Base-by-base conservation (phyloP, 768 basidiomycete species). In the Mycena galopus region DNA sequence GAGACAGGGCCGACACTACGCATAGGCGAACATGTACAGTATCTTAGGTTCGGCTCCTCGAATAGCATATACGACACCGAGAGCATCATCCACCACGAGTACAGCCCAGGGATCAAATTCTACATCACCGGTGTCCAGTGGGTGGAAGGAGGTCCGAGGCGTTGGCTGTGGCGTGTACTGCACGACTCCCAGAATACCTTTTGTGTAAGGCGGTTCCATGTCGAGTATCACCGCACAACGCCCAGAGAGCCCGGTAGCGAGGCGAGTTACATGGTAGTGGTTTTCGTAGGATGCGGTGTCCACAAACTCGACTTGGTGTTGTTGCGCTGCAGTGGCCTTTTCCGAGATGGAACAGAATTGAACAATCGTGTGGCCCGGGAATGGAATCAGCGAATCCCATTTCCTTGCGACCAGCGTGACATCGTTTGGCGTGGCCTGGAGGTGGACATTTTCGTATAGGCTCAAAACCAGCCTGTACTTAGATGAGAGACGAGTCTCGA, bases 61-160 rank as follows among this genome's bases (percentile, higher is more conserved):
- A 1, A 50, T 64, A 2, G 58, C n/a, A 47, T 73, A 73, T 1
- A 73, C 60, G 10, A 65, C 72, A 9, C 72, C 72, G 5, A 63
- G 62, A 14, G 53, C 32, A 30, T 69, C 72, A 44, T 73, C 72
- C 33, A 73, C 9, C 25, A 58, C 61, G n/a, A 73, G 9, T 23
- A 65, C 47, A 8, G 51, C 57, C 16, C 67, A 63, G 30, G 65
- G 64, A 10, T 63, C 56, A 11, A 69, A 32, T 4, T 30, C 30
- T 1, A 69, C 50, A 23, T 8, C 17, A 2, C 44, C 60, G 30
- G 67, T 35, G 37, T 69, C 67, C 7, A 73, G 42, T 10, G n/a
- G 37, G 21, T 63, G 68, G 51, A 63, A 62, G 17, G 60, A 56
- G 4, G 68, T 42, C 10, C 29, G 27, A 3, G 51, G 42, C 9